Base-by-base conservation (phyloP, 2,329 filamentous ascomycete species). In the Sporothrix humicola region DNA sequence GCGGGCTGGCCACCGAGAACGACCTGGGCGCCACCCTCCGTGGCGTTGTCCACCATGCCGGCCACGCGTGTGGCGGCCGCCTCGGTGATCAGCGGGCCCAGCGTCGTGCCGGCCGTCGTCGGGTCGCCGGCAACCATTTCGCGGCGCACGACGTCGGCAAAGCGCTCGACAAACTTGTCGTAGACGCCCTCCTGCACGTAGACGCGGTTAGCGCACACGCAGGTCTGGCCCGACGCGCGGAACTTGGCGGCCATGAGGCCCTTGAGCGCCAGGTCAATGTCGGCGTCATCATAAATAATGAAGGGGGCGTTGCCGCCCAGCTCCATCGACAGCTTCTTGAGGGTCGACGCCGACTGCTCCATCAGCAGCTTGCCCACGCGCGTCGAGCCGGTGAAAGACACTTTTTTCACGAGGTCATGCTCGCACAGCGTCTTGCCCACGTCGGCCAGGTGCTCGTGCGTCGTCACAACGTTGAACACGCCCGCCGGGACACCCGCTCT, bases 401-500 rank as follows among this genome's bases (percentile, higher is more conserved):
- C 84, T 79, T 94, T 94, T 70, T 82, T 83, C 0, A 86, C 82
- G 0, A 81, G 71, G 0, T 81, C 81, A 66, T 86, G 83, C 17
- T 81, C 80, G 74, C 83, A 85, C 0, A 87, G 80, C 0, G 81
- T 82, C 77, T 85, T 83, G 6, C 82, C 82, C 1, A 86, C 78
- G 0, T 77, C 71, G 0, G 84, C 83, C 0, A 84, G 85, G 54
- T 83, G 82, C 0, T 79, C 79, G 8, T 84, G 76, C 0, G 85
- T 85, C 0, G 84, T 83, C 59, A 86, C 52, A 1, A 86, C 81
- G 50, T 85, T 85, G 31, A 96, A 85, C 0, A 90, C 91, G 3
- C 93, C 93, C 63, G 89, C 88, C 0, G 92, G 92, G 54, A 94
- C 91, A 0, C 93, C 93, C 0, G 93, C 93, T 20, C 90, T 86